Evolutionary conservation across 2,329 filamentous ascomycete species (phyloP), one percentile per base, ranked within the genome.

Genomic region (Aspergillus sp.): DNA sequence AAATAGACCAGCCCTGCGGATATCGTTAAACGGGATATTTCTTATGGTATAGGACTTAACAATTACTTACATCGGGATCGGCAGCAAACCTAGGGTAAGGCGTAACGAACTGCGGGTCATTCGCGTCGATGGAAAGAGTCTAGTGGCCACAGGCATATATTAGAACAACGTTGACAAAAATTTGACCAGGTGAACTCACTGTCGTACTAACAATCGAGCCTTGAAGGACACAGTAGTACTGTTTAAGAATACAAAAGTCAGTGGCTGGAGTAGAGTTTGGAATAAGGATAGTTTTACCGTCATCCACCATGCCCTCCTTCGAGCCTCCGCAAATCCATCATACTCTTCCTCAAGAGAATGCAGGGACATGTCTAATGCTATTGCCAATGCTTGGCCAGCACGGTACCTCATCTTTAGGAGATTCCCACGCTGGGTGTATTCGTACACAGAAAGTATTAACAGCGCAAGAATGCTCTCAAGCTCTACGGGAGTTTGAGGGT

Each of bases 281-380:
- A 4, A 17, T n/a, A 11, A 54, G 41, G 17, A 6, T n/a, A 5
- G 37, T 37, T 68, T 54, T 69, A 79, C 77, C 59, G 75, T 79
- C 77, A 79, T 79, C 77, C 77, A 79, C 77, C 77, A 79, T 41
- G 76, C 75, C 66, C 77, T 70, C 44, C 76, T 68, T 53, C 68
- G 72, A 42, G 75, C 76, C 61, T 79, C 77, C 5, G 73, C 64
- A 50, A 70, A 77, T 33, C 70, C 66, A 62, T 75, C 68, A 40
- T 71, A 66, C 27, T 73, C 68, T 12, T 66, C 67, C 3, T 67
- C 62, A 20, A 72, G 64, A 3, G 69, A 62, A 67, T 79, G 76
- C 24, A 79, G 67, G 39, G 70, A 74, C 64, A 77, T 74, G n/a
- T 77, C 74, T 64, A 77, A 67, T 15, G 77, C 76, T 58, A 76